Evolutionary conservation across 192 early-diverging fungal species (phyloP).

Genomic region (Chytriomyces sp.): DNA sequence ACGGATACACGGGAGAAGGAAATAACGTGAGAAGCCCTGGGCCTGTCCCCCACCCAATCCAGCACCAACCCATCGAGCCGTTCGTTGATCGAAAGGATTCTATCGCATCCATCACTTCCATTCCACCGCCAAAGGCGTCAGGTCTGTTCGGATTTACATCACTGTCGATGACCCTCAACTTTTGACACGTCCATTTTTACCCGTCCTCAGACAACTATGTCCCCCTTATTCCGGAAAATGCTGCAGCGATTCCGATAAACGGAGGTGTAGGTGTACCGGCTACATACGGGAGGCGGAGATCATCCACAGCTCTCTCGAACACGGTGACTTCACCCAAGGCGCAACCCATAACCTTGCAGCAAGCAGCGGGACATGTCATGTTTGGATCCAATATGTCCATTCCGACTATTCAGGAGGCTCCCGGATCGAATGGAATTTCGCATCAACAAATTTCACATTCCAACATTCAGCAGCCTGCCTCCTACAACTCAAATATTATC

Average conservation of each 20-base stretch:
- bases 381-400: slow-evolving; percentile 10
- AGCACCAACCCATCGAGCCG: too few relatives aligned
- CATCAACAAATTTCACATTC: too few relatives aligned
- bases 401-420: not conserved
- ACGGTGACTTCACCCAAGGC: not conserved
- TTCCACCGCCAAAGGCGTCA: too few relatives aligned
- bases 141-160: too few relatives aligned
- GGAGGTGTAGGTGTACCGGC: not conserved
- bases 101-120: too few relatives aligned
- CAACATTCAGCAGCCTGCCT: too few relatives aligned
- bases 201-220: not conserved
- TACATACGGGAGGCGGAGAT: not conserved
- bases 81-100: too few relatives aligned
- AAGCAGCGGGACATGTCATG: not conserved
- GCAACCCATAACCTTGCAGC: not conserved
- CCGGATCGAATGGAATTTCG: too few relatives aligned
- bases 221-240: not conserved
- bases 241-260: not conserved
- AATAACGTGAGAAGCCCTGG: not conserved
- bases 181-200: not conserved
- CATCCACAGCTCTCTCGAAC: not conserved
- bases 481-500: not conserved
- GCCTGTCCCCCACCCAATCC: not conserved
- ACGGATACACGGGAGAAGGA: not conserved
- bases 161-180: not conserved